Evolutionary conservation across 1,284 basidiomycete species (phyloP), one percentile per base, ranked within the genome.

Genomic region (Rhizopogon hawkerae): DNA sequence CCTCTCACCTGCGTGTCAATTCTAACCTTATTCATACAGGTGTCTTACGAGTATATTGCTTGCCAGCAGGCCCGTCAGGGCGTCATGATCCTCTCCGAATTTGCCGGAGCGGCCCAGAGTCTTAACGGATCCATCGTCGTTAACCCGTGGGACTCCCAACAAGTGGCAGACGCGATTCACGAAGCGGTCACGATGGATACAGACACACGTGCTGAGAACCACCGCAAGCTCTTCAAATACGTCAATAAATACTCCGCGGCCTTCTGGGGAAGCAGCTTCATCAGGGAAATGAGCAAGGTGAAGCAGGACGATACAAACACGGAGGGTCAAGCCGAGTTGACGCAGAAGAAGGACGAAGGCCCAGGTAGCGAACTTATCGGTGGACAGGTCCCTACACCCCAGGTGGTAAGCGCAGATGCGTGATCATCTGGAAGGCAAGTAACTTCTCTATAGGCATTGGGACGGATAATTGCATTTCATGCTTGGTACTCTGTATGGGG

Each of bases 11-110:
- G n/a, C 38, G 34, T 52, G 53, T 16, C 50, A 47, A 26, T 34
- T 42, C 42, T 57, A 39, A 59, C 43, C 39, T 50, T 49, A 45
- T 35, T 45, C 11, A 57, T 35, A 18, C 54, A 94, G 92, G 92
- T 98, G n/a, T 96, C 94, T 8, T 98, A 98, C 71, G 96, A 98
- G 68, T 98, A 98, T 68, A 89, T 98, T 60, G 93, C 95, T 0
- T 94, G 92, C 60, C 96, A 98, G 65, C 83, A 91, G 60, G 83
- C 88, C 48, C 79, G 86, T 13, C 91, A 97, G 60, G 96, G 95
- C 35, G 90, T 91, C 9, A 93, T 98, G 89, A 95, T 98, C 62
- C 77, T 98, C 7, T 97, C 93, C 53, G 95, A 98, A 66, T 98
- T 98, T 61, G 94, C 96, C 0, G 96, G 95, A 41, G 95, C 96